A percentile compares a stretch with the other conserved stretches of the same genome.
phyloP scores from a whole-genome alignment of 177 flowering plant species.

The Tripterygium wilfordii region DNA sequence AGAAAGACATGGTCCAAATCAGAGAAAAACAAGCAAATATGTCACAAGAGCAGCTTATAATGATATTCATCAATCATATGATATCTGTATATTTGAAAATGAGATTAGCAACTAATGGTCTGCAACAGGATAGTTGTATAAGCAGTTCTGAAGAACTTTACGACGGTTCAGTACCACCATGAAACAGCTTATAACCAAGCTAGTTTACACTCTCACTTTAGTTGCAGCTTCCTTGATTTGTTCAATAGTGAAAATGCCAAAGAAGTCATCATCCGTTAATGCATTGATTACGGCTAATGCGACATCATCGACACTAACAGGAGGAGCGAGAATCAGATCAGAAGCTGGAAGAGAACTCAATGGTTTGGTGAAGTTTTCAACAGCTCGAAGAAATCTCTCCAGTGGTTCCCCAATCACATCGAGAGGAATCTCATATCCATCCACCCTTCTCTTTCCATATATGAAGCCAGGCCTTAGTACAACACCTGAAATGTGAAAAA shows the following conservation, averaged over 20 bases:
- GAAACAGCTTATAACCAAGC: too few relatives aligned
- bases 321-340: slow-evolving; percentile 88
- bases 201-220: slow-evolving; percentile 54
- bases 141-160: too few relatives aligned
- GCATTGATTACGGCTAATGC: slow-evolving; percentile 78
- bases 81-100: too few relatives aligned
- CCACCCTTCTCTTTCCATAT: slow-evolving; percentile 85
- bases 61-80: too few relatives aligned
- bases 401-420: slow-evolving; percentile 81
- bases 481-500: slow-evolving; percentile 72
- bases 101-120: too few relatives aligned
- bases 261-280: slow-evolving; percentile 72
- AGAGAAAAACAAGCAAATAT: too few relatives aligned
- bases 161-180: too few relatives aligned
- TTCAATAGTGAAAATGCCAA: slow-evolving; percentile 87
- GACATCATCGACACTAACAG: slow-evolving; percentile 83
- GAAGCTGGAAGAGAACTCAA: slow-evolving; percentile 84
- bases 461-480: slow-evolving; percentile 93
- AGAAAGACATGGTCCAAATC: too few relatives aligned
- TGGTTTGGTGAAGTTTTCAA: slow-evolving; percentile 64
- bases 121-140: too few relatives aligned
- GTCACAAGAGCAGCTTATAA: too few relatives aligned
- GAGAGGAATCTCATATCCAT: slow-evolving; percentile 82
- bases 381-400: slow-evolving; percentile 61
- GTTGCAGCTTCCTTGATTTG: slow-evolving; percentile 96